Evolutionary conservation across 352 stramenopile genomes (phyloP).

Genomic region (Phytophthora hybrid): DNA sequence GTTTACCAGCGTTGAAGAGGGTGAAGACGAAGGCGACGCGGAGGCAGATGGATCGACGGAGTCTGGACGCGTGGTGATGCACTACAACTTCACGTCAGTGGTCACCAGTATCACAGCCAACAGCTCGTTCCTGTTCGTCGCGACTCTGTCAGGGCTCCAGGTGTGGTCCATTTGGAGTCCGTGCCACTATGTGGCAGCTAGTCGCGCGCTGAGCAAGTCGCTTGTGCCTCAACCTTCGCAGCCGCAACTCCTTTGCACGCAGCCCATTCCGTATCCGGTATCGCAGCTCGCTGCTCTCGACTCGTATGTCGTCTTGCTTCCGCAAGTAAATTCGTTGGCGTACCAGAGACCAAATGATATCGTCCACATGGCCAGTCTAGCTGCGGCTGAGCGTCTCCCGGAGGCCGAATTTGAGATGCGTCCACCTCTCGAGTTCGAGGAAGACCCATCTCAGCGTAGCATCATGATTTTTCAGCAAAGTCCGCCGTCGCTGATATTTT

Average conservation of each 20-base stretch:
- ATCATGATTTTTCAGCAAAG: constrained; percentile 81
- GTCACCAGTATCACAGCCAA: constrained; percentile 80
- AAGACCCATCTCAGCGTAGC: constrained; percentile 33
- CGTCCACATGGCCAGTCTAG: constrained; percentile 52
- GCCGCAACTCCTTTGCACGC: constrained; percentile 72
- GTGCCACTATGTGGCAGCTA: constrained; percentile 81
- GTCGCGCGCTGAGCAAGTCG: constrained; percentile 59
- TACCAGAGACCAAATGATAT: constrained; percentile 39
- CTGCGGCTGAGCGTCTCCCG: constrained; percentile 58
- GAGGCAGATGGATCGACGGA: constrained; percentile 40
- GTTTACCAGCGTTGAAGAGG: constrained; percentile 47
- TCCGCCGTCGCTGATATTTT: constrained; percentile 77
- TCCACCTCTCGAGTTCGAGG: constrained; percentile 15
- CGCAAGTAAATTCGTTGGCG: constrained; percentile 37
- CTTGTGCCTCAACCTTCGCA: constrained; percentile 77
- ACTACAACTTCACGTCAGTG: constrained; percentile 77
- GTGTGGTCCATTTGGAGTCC: constrained; percentile 91
- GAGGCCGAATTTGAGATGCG: constrained; percentile 68
- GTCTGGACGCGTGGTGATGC: constrained; percentile 84
- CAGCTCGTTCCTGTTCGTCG: constrained; percentile 88
- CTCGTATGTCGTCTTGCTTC: constrained; percentile 79
- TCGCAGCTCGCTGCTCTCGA: constrained; percentile 77
- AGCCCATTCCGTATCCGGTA: constrained; percentile 65
- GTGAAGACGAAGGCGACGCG: constrained; percentile 24
- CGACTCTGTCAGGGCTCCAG: constrained; percentile 71